These are phyloP conservation scores for Colletotrichum spaethianum DNA, from an alignment of 2,329 filamentous ascomycete species.

Conservation along the genomic window DNA sequence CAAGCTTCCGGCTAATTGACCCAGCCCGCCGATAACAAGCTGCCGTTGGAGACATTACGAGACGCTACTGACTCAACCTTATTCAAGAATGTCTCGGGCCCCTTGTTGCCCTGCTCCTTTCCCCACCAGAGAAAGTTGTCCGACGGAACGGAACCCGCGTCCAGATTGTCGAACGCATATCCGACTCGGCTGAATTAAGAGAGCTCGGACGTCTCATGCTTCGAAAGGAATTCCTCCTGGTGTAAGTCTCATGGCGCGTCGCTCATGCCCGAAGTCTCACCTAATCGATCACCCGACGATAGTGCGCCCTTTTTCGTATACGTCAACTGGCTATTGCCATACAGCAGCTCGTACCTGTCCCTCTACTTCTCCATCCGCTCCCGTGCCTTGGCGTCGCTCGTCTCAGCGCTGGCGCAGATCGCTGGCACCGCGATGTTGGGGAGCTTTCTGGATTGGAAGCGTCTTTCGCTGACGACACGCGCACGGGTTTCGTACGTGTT, in stretches of 20 bases:
- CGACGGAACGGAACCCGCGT: constrained; percentile 47
- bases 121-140: constrained; percentile 47
- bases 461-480: constrained; percentile 41
- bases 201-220: constrained; percentile 42
- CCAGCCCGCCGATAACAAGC: background rate
- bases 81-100: constrained; percentile 44
- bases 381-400: constrained; percentile 43
- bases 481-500: constrained; percentile 44
- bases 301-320: constrained; percentile 45
- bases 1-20: background rate
- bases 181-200: constrained; percentile 45
- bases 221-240: constrained; percentile 44
- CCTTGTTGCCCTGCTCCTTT: constrained; percentile 47
- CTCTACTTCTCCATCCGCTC: constrained; percentile 44
- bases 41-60: constrained; percentile 3
- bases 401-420: constrained; percentile 47
- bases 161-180: constrained; percentile 43
- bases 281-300: background rate
- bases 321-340: constrained; percentile 42
- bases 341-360: constrained; percentile 43
- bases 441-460: constrained; percentile 47
- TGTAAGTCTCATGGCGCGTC: constrained; percentile 12
- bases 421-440: constrained; percentile 45
- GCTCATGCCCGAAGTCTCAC: background rate
- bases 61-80: constrained; percentile 24